Evolutionary conservation across 306 rosid species (phyloP).

Genomic region (Astragalus glycyphyllos): DNA sequence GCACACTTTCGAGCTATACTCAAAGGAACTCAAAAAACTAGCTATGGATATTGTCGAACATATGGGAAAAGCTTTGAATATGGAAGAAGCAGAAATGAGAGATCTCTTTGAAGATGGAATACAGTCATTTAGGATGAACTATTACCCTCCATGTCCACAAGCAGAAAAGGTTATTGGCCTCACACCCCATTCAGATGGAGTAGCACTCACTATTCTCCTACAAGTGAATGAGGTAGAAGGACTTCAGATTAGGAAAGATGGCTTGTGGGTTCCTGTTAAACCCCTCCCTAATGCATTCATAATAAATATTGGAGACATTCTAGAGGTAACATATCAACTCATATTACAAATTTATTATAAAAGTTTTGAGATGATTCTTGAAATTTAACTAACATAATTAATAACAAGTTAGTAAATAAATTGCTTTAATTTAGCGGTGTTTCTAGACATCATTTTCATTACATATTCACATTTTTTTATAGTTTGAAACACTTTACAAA

Average conservation of each 20-base stretch:
- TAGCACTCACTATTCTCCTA: slow-evolving; percentile 46
- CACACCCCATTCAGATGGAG: slow-evolving; percentile 56
- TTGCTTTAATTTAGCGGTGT: too few species aligned
- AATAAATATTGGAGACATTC: not conserved
- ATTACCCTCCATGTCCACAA: slow-evolving; percentile 58
- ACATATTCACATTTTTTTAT: too few species aligned
- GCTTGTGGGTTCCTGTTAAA: not conserved
- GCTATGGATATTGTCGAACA: slow-evolving; percentile 32
- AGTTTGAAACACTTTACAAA: too few species aligned
- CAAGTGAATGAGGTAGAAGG: slow-evolving; percentile 41
- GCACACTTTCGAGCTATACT: slow-evolving; percentile 48
- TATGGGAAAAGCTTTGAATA: slow-evolving; percentile 40
- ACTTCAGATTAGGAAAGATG: not conserved
- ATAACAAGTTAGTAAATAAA: too few species aligned
- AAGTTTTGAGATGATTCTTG: too few species aligned
- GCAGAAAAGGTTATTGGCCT: slow-evolving; percentile 53
- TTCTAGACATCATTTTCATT: too few species aligned
- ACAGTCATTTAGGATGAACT: slow-evolving; percentile 49
- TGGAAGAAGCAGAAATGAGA: slow-evolving; percentile 37
- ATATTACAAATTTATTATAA: too few species aligned
- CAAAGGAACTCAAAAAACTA: slow-evolving; percentile 35
- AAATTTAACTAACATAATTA: too few species aligned
- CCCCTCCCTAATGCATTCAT: not conserved
- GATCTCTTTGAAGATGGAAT: slow-evolving; percentile 42
- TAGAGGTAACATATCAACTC: not conserved